phyloP scores from a whole-genome alignment of 2,329 filamentous ascomycete genomes.

The Verruconis gallopava region DNA sequence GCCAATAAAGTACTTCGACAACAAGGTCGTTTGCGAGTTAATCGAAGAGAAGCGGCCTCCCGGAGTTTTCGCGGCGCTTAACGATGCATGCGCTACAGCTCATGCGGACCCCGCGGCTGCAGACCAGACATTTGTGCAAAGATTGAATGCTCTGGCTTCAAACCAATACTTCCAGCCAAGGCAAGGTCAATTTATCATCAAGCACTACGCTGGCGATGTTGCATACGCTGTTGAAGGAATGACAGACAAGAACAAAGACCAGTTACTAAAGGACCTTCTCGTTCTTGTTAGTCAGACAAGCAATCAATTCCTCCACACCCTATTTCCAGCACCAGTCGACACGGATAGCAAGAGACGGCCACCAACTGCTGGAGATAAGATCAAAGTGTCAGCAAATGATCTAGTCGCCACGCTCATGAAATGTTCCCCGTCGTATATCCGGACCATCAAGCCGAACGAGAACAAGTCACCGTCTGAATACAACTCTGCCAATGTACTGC shows the following conservation, averaged over 20 bases:
- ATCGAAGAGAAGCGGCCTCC: constrained; percentile 86
- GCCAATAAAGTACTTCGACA: constrained; percentile 98
- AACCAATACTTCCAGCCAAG: constrained; percentile 85
- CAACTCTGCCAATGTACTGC: constrained; percentile 80
- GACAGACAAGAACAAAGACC: constrained; percentile 99
- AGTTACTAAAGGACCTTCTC: constrained; percentile 83
- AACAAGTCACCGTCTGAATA: constrained; percentile 95
- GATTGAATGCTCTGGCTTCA: constrained; percentile 71
- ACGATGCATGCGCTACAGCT: constrained; percentile 96
- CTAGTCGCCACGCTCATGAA: constrained; percentile 94
- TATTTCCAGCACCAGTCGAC: constrained; percentile 90
- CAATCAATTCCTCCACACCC: constrained; percentile 71
- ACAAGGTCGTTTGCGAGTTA: constrained; percentile 95
- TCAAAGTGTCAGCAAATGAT: constrained; percentile 87
- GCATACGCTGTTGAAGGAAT: constrained; percentile 90
- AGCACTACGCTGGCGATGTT: constrained; percentile 97
- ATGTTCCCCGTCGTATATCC: constrained; percentile 92
- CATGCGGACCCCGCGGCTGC: constrained; percentile 90
- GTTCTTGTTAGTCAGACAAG: constrained; percentile 73
- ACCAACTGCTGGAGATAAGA: constrained; percentile 90
- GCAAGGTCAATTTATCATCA: constrained; percentile 94
- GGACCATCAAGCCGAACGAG: constrained; percentile 98
- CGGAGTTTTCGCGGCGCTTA: constrained; percentile 88
- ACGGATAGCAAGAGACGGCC: constrained; percentile 91
- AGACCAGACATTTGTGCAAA: constrained; percentile 90